Conservation (phyloP, 352 stramenopile species). For the Globisporangium splendens region DNA sequence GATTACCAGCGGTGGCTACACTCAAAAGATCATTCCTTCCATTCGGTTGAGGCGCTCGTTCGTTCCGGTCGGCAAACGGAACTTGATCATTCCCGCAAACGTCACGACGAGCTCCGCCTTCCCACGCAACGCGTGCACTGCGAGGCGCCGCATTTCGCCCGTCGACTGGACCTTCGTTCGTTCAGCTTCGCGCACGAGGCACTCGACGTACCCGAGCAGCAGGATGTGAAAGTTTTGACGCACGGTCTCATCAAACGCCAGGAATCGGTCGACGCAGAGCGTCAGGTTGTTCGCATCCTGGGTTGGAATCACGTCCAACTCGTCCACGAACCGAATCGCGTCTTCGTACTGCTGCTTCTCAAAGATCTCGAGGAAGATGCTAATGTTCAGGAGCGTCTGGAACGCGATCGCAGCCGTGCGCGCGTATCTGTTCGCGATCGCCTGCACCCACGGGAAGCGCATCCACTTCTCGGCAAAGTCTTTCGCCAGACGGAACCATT, state of each 20-base stretch:
- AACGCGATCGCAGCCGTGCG: constrained; percentile 70
- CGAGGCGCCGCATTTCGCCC: constrained; percentile 47
- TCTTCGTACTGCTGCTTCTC: constrained; percentile 82
- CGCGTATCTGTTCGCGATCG: constrained; percentile 67
- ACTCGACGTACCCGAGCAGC: constrained; percentile 85
- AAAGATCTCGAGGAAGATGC: constrained; percentile 83
- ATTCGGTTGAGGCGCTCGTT: constrained; percentile 85
- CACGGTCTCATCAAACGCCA: constrained; percentile 75
- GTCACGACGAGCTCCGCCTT: constrained; percentile 84
- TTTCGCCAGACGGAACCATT: constrained; percentile 81
- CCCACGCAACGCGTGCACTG: constrained; percentile 47
- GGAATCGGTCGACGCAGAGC: constrained; percentile 79
- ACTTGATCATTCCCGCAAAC: constrained; percentile 88
- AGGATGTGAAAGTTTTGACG: constrained; percentile 85
- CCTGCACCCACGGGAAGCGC: constrained; percentile 79
- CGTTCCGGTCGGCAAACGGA: constrained; percentile 72
- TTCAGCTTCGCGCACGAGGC: constrained; percentile 78
- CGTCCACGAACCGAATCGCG: constrained; percentile 80
- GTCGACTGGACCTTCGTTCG: constrained; percentile 66
- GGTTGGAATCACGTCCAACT: constrained; percentile 67
- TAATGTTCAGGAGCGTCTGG: constrained; percentile 84
- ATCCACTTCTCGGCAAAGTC: constrained; percentile 87
- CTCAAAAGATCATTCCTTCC: constrained; percentile 87
- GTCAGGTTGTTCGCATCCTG: constrained; percentile 54
- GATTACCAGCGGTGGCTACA: no score